These are phyloP conservation scores for Tilletia caries DNA, from an alignment of 1,284 basidiomycete species.

Conservation along the genomic window DNA sequence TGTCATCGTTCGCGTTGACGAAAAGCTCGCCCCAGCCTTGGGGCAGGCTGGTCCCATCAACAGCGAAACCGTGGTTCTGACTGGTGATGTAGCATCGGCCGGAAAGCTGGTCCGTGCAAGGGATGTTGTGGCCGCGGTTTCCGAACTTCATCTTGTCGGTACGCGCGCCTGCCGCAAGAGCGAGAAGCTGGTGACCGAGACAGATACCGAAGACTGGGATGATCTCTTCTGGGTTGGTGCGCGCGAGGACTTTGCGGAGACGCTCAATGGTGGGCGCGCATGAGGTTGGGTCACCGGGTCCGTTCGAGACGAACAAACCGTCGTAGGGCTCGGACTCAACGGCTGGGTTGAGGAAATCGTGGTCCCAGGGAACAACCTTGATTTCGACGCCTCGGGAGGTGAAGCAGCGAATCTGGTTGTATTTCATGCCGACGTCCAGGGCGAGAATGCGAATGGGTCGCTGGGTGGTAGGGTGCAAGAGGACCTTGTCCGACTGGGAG, in stretches of 20 bases:
- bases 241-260: conserved; percentile 66
- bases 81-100: conserved; percentile 98
- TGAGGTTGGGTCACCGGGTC: conserved; percentile 91
- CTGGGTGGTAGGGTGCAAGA: conserved; percentile 68
- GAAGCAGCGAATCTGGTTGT: conserved; percentile 98
- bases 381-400: conserved; percentile 86
- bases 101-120: conserved; percentile 87
- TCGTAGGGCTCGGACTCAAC: conserved; percentile 73
- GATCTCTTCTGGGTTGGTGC: conserved; percentile 60
- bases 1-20: conserved; percentile 92
- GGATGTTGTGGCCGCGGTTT: conserved; percentile 97
- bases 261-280: conserved; percentile 65
- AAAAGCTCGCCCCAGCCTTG: conserved; percentile 89
- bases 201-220: conserved; percentile 97
- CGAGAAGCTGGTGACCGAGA: conserved; percentile 94
- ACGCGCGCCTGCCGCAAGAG: conserved; percentile 85
- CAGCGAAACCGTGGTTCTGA: conserved; percentile 98
- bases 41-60: conserved; percentile 76
- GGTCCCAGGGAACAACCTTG: conserved; percentile 96
- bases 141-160: conserved; percentile 99
- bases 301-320: conserved; percentile 95
- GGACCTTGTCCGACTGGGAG: conserved; percentile 57
- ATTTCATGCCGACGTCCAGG: conserved; percentile 98
- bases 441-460: conserved; percentile 80
- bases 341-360: conserved; percentile 73